phyloP scores from a whole-genome alignment of 1,284 basidiomycete genomes.

The Ceratobasidium sp. region DNA sequence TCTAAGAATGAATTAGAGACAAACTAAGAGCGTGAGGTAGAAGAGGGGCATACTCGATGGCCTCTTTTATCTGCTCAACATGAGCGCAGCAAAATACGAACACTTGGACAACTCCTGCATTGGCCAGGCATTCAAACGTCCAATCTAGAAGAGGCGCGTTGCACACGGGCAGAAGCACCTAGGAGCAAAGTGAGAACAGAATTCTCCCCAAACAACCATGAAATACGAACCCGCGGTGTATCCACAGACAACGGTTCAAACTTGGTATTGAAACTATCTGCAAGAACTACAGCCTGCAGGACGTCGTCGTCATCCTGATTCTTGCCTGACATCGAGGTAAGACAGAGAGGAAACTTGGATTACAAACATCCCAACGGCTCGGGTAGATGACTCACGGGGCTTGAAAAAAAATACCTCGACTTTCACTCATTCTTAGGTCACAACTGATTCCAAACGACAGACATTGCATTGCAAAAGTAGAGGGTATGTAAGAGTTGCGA shows the following conservation, averaged over 20 bases:
- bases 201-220: neutral
- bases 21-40: slow-evolving; percentile 13
- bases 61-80: slow-evolving; percentile 80
- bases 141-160: slow-evolving; percentile 93
- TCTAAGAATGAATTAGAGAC: slow-evolving; percentile 50
- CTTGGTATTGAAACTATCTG: slow-evolving; percentile 93
- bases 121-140: slow-evolving; percentile 92
- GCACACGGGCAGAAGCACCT: slow-evolving; percentile 94
- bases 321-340: slow-evolving; percentile 14
- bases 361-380: too few relatives aligned
- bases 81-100: slow-evolving; percentile 93
- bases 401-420: too few relatives aligned
- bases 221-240: slow-evolving; percentile 75
- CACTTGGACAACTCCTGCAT: slow-evolving; percentile 93
- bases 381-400: too few relatives aligned
- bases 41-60: slow-evolving; percentile 65
- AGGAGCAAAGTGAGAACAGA: slow-evolving; percentile 17
- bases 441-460: slow-evolving; percentile 31
- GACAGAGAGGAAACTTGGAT: neutral
- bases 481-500: slow-evolving; percentile 37
- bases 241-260: slow-evolving; percentile 86
- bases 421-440: slow-evolving; percentile 8
- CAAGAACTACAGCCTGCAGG: slow-evolving; percentile 90
- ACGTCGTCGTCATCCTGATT: slow-evolving; percentile 72
- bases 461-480: slow-evolving; percentile 29